These are phyloP conservation scores for Hygrophorus pudorinus DNA, from an alignment of 768 basidiomycete species.

Conservation along the genomic window DNA sequence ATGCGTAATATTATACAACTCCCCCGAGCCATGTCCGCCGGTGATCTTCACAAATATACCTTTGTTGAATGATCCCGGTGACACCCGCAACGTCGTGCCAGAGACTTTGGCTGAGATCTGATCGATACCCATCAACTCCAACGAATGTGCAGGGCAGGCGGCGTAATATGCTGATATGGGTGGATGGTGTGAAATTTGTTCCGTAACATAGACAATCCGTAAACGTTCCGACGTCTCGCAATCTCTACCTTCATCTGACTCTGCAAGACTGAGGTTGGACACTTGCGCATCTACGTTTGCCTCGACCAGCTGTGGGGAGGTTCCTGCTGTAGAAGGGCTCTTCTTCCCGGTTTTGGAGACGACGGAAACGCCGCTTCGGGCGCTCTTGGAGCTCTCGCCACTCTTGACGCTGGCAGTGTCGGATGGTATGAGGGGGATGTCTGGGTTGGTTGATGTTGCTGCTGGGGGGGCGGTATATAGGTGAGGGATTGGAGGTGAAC, in stretches of 20 bases:
- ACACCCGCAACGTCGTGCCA: conserved; percentile 75
- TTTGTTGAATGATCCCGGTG: conserved; percentile 77
- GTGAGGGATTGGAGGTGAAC: conserved; percentile 38
- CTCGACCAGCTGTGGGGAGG: conserved; percentile 36
- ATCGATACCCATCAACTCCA: conserved; percentile 76
- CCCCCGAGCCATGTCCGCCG: conserved; percentile 66
- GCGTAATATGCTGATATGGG: conserved; percentile 85
- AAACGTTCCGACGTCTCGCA: conserved; percentile 9
- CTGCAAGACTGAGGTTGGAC: conserved; percentile 50
- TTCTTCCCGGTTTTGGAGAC: conserved; percentile 36
- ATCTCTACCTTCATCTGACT: conserved; percentile 12
- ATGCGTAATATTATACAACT: conserved; percentile 81
- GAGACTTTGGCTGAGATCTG: conserved; percentile 91
- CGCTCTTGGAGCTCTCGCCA: conserved; percentile 50
- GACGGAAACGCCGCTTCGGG: conserved; percentile 45
- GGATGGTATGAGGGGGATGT: conserved; percentile 17
- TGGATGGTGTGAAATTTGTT: conserved; percentile 96
- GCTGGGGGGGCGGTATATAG: conserved; percentile 25
- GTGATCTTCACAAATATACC: conserved; percentile 79
- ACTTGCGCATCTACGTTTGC: conserved; percentile 42
- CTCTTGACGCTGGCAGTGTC: conserved; percentile 55
- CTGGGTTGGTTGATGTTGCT: conserved; percentile 12
- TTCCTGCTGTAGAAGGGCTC: conserved; percentile 46
- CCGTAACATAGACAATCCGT: conserved; percentile 77
- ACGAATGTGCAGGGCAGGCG: conserved; percentile 57